A percentile compares a stretch with the other conserved stretches of the same genome.
Evolutionary conservation across 169 alveolate species (phyloP).

Genomic region (Amoebophrya sp.): DNA sequence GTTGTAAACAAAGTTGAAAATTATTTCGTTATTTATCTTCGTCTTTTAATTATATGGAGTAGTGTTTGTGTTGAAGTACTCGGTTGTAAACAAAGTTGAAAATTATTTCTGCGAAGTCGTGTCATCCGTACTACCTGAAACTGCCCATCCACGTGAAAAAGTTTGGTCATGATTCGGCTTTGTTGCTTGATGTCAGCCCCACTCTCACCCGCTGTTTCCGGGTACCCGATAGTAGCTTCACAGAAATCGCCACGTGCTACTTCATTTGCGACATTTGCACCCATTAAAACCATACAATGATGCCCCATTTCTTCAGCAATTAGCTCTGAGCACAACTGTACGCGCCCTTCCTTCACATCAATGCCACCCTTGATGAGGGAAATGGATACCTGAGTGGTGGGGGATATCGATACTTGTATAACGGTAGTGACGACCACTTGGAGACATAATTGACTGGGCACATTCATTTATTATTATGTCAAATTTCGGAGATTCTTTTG

Average conservation of each 20-base stretch:
- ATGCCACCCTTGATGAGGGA: constrained; percentile 48
- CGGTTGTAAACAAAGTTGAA: not conserved
- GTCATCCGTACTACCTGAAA: not conserved
- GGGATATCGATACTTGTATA: not conserved
- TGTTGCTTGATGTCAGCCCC: no score
- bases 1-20: not conserved
- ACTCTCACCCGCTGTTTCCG: constrained; percentile 63
- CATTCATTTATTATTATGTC: not conserved
- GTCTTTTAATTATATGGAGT: constrained; percentile 74
- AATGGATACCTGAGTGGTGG: constrained; percentile 27
- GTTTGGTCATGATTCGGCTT: constrained; percentile 57
- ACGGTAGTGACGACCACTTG: not conserved
- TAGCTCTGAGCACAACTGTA: constrained; percentile 28
- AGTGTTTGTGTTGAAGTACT: constrained; percentile 72
- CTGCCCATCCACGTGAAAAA: not conserved
- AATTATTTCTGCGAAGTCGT: not conserved
- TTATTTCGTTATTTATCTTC: no score
- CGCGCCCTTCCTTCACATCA: constrained; percentile 4
- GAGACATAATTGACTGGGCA: not conserved
- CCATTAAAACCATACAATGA: constrained; percentile 55
- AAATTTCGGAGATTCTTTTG: not conserved
- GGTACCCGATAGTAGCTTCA: constrained; percentile 85
- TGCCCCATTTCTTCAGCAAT: constrained; percentile 33
- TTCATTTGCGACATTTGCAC: constrained; percentile 81
- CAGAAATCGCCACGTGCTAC: constrained; percentile 83